Conservation (phyloP, 345 rosid species). For the Triadica sebifera region DNA sequence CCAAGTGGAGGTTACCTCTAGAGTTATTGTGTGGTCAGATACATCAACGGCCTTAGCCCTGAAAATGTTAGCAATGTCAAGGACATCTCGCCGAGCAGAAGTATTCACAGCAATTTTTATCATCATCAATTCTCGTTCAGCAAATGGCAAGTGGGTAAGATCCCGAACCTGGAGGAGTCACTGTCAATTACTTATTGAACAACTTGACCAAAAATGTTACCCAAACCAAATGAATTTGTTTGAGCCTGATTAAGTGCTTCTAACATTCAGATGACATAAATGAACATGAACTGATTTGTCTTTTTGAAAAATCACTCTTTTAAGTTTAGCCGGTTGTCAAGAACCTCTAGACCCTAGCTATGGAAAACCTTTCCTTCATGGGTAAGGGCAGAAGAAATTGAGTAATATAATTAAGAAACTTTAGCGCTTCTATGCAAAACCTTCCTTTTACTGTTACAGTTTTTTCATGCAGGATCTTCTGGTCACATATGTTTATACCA, state of each 20-base stretch:
- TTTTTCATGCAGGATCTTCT: too few species aligned
- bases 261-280: background rate
- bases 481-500: too few species aligned
- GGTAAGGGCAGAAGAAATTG: too few species aligned
- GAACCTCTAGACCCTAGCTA: too few species aligned
- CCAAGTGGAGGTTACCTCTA: conserved; percentile 40
- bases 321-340: too few species aligned
- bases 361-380: too few species aligned
- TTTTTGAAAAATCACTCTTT: too few species aligned
- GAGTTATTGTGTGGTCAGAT: conserved; percentile 68
- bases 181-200: background rate
- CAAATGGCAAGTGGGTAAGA: conserved; percentile 67
- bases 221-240: background rate
- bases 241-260: background rate
- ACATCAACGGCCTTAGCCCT: conserved; percentile 67
- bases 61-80: conserved; percentile 63
- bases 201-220: background rate
- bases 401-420: too few species aligned
- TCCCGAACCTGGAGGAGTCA: conserved; percentile 42
- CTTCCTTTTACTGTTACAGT: too few species aligned
- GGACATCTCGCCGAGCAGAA: conserved; percentile 63
- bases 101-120: conserved; percentile 66
- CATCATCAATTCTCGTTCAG: conserved; percentile 65
- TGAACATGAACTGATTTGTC: too few species aligned
- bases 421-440: too few species aligned